Evolutionary conservation across 176 grass and related monocot species (phyloP).

Genomic region (Themeda triandra): DNA sequence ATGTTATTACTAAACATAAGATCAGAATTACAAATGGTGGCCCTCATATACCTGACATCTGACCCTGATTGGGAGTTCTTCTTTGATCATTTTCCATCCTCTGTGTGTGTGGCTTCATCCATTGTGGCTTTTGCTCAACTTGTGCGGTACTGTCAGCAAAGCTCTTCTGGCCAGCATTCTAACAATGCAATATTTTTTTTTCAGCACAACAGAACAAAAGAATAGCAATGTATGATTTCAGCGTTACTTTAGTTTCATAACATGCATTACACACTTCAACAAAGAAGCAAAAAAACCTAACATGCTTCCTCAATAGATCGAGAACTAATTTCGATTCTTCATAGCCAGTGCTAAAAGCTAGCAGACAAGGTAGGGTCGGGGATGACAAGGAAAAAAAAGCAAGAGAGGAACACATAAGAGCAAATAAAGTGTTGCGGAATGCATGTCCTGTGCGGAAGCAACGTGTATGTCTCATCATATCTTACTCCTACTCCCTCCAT

Average conservation of each 20-base stretch:
- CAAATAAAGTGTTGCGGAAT: background rate
- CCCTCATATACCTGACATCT: conserved; percentile 37
- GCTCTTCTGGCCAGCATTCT: conserved; percentile 49
- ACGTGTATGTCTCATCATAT: background rate
- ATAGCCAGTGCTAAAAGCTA: background rate
- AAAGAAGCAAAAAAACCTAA: background rate
- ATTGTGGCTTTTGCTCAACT: conserved; percentile 40
- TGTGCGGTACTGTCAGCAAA: conserved; percentile 30
- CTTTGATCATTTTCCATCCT: conserved; percentile 38
- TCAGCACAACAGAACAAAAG: background rate
- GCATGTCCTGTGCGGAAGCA: background rate
- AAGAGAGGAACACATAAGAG: background rate
- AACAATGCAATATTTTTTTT: conserved; percentile 12
- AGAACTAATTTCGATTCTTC: background rate
- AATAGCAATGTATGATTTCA: background rate
- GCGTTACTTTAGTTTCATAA: background rate
- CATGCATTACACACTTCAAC: background rate
- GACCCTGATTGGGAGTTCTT: conserved; percentile 33
- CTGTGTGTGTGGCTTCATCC: conserved; percentile 40
- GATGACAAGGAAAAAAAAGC: background rate
- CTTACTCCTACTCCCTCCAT: background rate
- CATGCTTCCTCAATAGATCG: background rate
- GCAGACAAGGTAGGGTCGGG: background rate
- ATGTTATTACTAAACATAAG: background rate
- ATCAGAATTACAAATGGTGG: background rate